Evolutionary conservation across 2,329 filamentous ascomycete species (phyloP), one percentile per base, ranked within the genome.

Genomic region (Cryphonectria naterciae): DNA sequence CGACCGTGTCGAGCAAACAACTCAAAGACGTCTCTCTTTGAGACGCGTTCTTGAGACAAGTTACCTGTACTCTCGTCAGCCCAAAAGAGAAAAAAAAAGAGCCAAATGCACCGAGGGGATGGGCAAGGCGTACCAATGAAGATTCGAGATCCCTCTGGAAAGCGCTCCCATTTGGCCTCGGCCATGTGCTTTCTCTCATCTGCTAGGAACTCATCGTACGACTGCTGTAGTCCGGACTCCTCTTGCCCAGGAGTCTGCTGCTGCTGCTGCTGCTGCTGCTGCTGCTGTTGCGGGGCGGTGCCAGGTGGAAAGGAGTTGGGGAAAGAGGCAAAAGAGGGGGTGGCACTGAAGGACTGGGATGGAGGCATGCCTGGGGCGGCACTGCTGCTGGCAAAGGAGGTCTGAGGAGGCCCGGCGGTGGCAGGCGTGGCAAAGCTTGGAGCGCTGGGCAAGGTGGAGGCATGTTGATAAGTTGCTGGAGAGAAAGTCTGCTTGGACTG

Each of bases 1-100:
- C 91, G 91, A 68, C 96, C 96, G 78, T 94, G 95, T 70, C 87
- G 88, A 78, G 94, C 90, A 78, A 99, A 98, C 25, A 95, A 87
- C 78, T 97, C 92, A 81, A 97, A 98, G 11, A 98, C 90, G 80
- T 98, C 95, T 74, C 92, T 89, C 81, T 98, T 98, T 8, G 93
- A 96, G 19, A 97, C 95, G 78, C 95, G 91, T 79, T 98, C 95
- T 68, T 93, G 95, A 1, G 94, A 95, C 15, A 99, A 86, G 78
- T 98, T 99, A 68, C 95, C 94, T 93, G 78, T 13, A 43, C 43
- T 25, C 8, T 32, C n/a, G 71, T 73, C 52, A 73, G 63, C 54
- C 19, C 15, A 58, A 32, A n/a, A n/a, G n/a, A n/a, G 32, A 32
- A 32, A 32, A 32, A 6, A 32, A 0, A 2, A 5, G 13, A 39